These are phyloP conservation scores for Schrenkiella parvula DNA, from an alignment of 345 rosid genomes.

Conservation along the genomic window DNA sequence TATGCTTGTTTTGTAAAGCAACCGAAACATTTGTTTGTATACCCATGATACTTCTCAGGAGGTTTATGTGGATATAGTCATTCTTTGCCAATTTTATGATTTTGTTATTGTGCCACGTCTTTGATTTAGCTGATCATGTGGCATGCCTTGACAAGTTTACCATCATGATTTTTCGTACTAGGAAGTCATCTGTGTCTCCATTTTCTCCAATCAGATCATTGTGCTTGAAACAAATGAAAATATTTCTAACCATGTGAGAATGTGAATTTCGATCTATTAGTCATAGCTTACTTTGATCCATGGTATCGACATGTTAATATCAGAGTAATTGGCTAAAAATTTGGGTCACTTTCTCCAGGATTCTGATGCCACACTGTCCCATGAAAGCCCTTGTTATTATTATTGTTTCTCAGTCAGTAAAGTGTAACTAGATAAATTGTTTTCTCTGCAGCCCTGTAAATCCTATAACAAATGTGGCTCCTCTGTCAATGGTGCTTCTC, in stretches of 20 bases:
- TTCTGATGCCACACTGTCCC: neutral
- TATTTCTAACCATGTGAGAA: no score
- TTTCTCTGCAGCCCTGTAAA: conserved; percentile 75
- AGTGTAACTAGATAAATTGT: conserved; percentile 10
- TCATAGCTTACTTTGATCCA: neutral
- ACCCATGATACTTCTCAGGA: neutral
- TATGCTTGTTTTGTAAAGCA: conserved; percentile 1
- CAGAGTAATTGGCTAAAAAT: neutral
- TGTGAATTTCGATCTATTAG: neutral
- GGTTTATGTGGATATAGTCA: neutral
- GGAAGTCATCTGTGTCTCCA: neutral
- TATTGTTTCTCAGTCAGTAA: neutral
- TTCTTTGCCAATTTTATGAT: neutral
- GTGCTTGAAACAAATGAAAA: no score
- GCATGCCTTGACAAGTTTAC: neutral
- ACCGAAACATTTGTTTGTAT: neutral
- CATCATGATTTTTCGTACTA: neutral
- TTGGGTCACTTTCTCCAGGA: neutral
- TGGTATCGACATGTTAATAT: neutral
- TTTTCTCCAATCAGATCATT: neutral
- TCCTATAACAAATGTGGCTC: conserved; percentile 87
- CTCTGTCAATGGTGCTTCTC: conserved; percentile 80
- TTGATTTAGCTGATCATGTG: neutral
- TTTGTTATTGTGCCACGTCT: neutral
- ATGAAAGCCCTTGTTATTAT: neutral